These are phyloP conservation scores for Fusarium lateritium DNA, from an alignment of 2,329 filamentous ascomycete species.

Conservation along the genomic window DNA sequence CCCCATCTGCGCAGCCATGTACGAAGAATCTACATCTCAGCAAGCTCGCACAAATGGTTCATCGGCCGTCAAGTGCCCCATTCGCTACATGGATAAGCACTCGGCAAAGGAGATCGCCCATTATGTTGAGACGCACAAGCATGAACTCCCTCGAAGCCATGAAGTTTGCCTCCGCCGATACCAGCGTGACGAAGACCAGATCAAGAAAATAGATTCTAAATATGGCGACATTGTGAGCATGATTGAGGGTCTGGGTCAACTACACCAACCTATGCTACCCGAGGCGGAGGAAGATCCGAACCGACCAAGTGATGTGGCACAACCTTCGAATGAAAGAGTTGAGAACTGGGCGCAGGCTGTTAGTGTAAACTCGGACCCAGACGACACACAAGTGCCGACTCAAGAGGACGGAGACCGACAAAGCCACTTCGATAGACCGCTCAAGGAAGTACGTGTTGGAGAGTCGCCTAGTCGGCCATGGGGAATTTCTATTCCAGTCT, in stretches of 20 bases:
- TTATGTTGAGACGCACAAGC: conserved; percentile 96
- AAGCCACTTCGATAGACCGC: conserved; percentile 83
- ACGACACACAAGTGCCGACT: conserved; percentile 51
- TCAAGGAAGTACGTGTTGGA: conserved; percentile 92
- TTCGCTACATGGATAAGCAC: conserved; percentile 92
- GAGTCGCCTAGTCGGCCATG: conserved; percentile 94
- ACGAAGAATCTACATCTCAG: conserved; percentile 71
- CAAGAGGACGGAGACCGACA: conserved; percentile 70
- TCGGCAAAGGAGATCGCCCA: conserved; percentile 93
- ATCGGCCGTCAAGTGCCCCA: conserved; percentile 81
- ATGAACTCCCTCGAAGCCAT: conserved; percentile 93
- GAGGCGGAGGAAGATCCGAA: conserved; percentile 63
- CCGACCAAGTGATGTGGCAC: conserved; percentile 62
- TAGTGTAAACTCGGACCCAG: conserved; percentile 64
- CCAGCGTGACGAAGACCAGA: conserved; percentile 87
- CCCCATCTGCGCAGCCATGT: conserved; percentile 76
- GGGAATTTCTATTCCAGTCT: conserved; percentile 86
- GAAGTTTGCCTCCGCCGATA: conserved; percentile 93
- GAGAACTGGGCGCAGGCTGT: conserved; percentile 89
- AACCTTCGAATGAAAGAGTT: conserved; percentile 77
- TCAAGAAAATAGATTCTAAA: conserved; percentile 91
- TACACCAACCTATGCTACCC: conserved; percentile 90
- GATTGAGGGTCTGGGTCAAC: conserved; percentile 90
- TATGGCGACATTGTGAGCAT: conserved; percentile 94
- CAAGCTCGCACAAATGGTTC: conserved; percentile 64